These are phyloP conservation scores for Scleroderma bovista DNA, from an alignment of 768 basidiomycete genomes.

Conservation along the genomic window DNA sequence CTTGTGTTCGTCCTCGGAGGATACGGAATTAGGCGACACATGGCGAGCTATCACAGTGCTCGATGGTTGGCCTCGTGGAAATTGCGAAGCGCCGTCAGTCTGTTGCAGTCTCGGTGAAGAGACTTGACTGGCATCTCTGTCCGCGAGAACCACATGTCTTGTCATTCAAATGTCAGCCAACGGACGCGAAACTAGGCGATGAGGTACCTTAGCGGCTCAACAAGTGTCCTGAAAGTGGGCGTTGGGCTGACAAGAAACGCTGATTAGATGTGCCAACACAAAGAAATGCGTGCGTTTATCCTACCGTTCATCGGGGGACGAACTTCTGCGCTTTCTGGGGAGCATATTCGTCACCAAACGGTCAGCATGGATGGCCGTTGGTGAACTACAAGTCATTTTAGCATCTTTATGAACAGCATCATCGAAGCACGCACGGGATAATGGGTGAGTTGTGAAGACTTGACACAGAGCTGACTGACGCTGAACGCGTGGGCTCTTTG, in stretches of 20 bases:
- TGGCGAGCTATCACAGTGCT: slow-evolving; percentile 7
- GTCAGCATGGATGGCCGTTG: slow-evolving; percentile 21
- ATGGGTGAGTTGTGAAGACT: slow-evolving; percentile 26
- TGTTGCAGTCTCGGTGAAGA: slow-evolving; percentile 9
- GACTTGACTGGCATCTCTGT: slow-evolving; percentile 9
- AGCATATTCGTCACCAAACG: slow-evolving; percentile 24
- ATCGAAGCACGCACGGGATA: slow-evolving; percentile 25
- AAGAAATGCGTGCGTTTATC: slow-evolving; percentile 7
- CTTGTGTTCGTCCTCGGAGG: slow-evolving; percentile 25
- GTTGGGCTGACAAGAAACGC: slow-evolving; percentile 10
- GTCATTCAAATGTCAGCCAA: slow-evolving; percentile 4
- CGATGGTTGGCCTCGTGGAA: slow-evolving; percentile 7
- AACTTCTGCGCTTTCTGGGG: slow-evolving; percentile 29
- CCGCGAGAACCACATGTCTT: slow-evolving; percentile 20
- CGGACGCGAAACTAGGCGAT: background rate
- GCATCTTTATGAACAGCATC: slow-evolving; percentile 5
- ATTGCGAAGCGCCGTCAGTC: slow-evolving; percentile 7
- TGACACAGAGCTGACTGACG: slow-evolving; percentile 25
- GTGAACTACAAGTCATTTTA: slow-evolving; percentile 22
- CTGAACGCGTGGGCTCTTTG: slow-evolving; percentile 28
- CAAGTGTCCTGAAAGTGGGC: slow-evolving; percentile 12
- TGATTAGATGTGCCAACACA: slow-evolving; percentile 9
- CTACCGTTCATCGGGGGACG: slow-evolving; percentile 26
- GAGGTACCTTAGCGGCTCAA: slow-evolving; percentile 26
- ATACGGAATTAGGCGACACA: slow-evolving; percentile 18